Base-by-base conservation (phyloP, 495 filamentous ascomycete genomes). In the Sabuloglossum arenarium region DNA sequence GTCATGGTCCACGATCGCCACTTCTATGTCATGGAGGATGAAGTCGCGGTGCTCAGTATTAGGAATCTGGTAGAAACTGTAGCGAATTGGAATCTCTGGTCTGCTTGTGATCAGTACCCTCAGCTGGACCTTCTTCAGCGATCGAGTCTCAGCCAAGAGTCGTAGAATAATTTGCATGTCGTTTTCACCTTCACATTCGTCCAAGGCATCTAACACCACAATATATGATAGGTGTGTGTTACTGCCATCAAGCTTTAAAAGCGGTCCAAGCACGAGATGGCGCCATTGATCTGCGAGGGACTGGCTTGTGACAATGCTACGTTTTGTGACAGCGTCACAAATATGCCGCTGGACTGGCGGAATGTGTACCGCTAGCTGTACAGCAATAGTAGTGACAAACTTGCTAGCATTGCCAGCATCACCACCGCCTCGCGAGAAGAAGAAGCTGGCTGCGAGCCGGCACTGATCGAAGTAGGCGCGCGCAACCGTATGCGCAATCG, bases 181-280 rank as follows among this genome's bases (percentile, higher is more conserved):
- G 39, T 62, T 29, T 6, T 63, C 58, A 28, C 58, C 56, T 23
- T 62, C 61, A 27, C 61, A 63, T 37, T 63, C 54, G 42, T 63
- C 61, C 6, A 63, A 43, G 0, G 61, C 58, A 56, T 63, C 61
- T 25, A 63, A 43, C 16, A 63, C 50, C n/a, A 63, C 29, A 19
- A 60, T 37, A 23, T 39, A 25, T 19, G 8, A 49, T 16, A 29
- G 50, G 12, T 1, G 29, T 39, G 1, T 47, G 47, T 9, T 5
- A 16, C 28, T 28, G 19, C 28, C 24, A 6, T 61, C 56, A 16
- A 61, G 59, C 51, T 59, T 56, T 11, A 30, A 59, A 8, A 62
- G 50, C 16, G 61, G 58, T 28, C 42, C 0, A 23, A 61, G 60
- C 10, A 62, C 30, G n/a, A 62, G 56, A 27, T 49, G 54, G n/a